Base-by-base conservation (phyloP, 2,329 filamentous ascomycete genomes). In the Aspergillus thermomutatus region DNA sequence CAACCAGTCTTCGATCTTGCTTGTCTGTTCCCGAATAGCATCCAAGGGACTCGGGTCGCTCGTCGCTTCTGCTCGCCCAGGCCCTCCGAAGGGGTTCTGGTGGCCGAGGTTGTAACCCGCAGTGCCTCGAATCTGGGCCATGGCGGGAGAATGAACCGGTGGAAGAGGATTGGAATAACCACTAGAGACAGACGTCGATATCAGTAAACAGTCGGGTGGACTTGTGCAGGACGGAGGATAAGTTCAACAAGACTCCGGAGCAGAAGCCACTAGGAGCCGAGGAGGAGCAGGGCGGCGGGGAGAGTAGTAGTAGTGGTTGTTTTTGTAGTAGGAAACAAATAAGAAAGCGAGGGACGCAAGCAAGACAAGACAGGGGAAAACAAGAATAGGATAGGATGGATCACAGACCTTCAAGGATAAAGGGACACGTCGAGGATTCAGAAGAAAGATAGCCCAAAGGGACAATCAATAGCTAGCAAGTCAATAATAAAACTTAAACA, bases 1-100 rank as follows among this genome's bases (percentile, higher is more conserved):
- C 72, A 99, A 78, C 73, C 90, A 79, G 74, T 99, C 94, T 80
- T 99, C 94, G 65, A 99, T 93, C 83, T 97, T 97, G 87, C 90
- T 96, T 52, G 94, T 99, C 77, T 97, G 92, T 75, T 92, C 86
- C 63, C 94, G 85, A 72, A 99, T 91, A 68, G 91, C 84, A 75
- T 97, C 94, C 66, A 99, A 85, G 56, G 89, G 87, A 75, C 86
- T 91, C 50, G 88, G 84, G 68, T 92, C 87, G 71, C 82, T 84
- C 56, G 81, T 84, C 57, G 82, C 84, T 64, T 88, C 83, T 65
- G 75, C 78, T 63, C 78, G 80, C 68, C 79, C 82, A 58, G 81
- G 81, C 49, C 82, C 84, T 62, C 84, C 87, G 69, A 91, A 92
- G 62, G 87, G 85, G 70, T 86, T 87, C 69, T 87, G 85, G 74